phyloP scores from a whole-genome alignment of 139 green algal genomes.

The Nannochloris sp. region DNA sequence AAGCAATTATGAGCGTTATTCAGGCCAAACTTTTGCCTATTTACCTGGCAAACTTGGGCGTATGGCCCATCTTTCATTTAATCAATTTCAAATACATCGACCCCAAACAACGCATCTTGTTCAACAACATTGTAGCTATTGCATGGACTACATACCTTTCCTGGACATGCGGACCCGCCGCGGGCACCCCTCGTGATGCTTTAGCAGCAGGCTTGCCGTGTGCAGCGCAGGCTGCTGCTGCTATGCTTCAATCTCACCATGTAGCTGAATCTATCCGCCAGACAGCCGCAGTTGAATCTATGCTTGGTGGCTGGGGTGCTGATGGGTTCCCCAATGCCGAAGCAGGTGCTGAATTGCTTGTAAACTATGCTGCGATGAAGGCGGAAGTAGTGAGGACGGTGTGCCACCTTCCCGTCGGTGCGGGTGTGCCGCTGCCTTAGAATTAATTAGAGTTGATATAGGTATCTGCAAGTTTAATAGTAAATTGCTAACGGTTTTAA shows the following conservation, averaged over 20 bases:
- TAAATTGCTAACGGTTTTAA: no score
- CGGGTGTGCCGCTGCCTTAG: no score
- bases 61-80: slow-evolving; percentile 59
- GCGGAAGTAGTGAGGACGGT: not conserved
- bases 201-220: not conserved
- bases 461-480: no score
- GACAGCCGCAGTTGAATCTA: slow-evolving; percentile 9
- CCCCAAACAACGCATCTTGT: slow-evolving; percentile 67
- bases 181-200: not conserved
- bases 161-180: slow-evolving; percentile 6
- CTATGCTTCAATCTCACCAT: not conserved
- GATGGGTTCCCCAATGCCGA: slow-evolving; percentile 3
- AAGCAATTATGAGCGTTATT: slow-evolving; percentile 39
- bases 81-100: slow-evolving; percentile 79
- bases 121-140: slow-evolving; percentile 64
- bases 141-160: slow-evolving; percentile 21
- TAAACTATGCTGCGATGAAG: slow-evolving; percentile 16
- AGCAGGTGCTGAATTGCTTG: slow-evolving; percentile 13
- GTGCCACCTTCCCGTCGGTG: no score
- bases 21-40: slow-evolving; percentile 47
- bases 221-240: not conserved
- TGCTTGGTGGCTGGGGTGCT: slow-evolving; percentile 7
- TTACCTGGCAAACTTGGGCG: slow-evolving; percentile 53
- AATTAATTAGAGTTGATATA: no score
- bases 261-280: slow-evolving; percentile 1